These are phyloP conservation scores for Rhynchosporium agropyri DNA, from an alignment of 2,329 filamentous ascomycete species.

Conservation along the genomic window DNA sequence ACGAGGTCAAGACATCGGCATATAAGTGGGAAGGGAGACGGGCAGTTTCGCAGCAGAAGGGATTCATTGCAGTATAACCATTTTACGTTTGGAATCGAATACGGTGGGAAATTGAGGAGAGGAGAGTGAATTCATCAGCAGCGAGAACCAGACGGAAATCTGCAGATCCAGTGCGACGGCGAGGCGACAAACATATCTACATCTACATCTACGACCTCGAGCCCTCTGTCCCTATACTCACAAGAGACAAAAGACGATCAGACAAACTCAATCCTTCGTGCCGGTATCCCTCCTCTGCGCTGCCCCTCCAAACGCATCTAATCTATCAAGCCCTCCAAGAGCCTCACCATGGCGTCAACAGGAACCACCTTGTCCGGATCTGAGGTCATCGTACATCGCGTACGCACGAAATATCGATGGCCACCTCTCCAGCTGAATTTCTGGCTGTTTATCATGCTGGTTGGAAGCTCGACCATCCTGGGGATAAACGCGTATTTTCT, in stretches of 20 bases:
- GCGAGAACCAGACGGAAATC: too few relatives aligned
- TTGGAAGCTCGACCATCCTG: slow-evolving; percentile 59
- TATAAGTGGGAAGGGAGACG: background rate
- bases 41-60: background rate
- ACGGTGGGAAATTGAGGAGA: too few relatives aligned
- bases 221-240: too few relatives aligned
- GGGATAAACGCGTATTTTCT: slow-evolving; percentile 65
- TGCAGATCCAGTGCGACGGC: too few relatives aligned
- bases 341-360: slow-evolving; percentile 35
- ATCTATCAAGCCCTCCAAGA: background rate
- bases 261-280: too few relatives aligned
- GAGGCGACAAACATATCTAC: too few relatives aligned
- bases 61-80: background rate
- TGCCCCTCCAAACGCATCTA: background rate
- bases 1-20: background rate
- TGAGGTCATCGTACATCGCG: slow-evolving; percentile 36
- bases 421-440: slow-evolving; percentile 67
- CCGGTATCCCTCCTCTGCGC: background rate
- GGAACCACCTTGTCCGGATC: slow-evolving; percentile 31
- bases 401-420: slow-evolving; percentile 60
- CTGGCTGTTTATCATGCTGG: slow-evolving; percentile 68
- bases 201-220: too few relatives aligned
- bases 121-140: too few relatives aligned
- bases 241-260: too few relatives aligned
- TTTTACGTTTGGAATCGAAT: background rate